A percentile compares a stretch with the other conserved stretches of the same genome.
Evolutionary conservation across 306 rosid species (phyloP).

Genomic region (Dalbergia cochinchinensis): DNA sequence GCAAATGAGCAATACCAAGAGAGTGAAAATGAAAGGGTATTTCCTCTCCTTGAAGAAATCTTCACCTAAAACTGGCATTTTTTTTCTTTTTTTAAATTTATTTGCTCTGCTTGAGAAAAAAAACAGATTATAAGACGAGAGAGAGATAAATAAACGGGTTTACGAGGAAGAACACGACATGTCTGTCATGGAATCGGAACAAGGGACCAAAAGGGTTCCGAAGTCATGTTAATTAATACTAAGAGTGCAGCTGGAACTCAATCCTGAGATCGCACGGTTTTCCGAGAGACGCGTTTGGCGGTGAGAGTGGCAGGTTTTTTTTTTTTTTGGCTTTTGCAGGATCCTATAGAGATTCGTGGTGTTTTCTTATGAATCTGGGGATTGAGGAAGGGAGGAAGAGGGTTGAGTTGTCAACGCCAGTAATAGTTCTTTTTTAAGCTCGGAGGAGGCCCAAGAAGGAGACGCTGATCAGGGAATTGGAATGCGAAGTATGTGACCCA

Average conservation of each 20-base stretch:
- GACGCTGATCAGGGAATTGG: too few species aligned
- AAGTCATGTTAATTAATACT: not conserved
- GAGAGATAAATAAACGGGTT: not conserved
- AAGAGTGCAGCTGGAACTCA: too few species aligned
- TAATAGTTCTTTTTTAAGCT: too few species aligned
- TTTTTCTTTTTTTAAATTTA: not conserved
- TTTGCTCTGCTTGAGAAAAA: not conserved
- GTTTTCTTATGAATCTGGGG: too few species aligned
- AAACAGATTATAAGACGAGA: not conserved
- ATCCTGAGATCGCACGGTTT: conserved; percentile 19
- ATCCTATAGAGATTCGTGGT: too few species aligned
- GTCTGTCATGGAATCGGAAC: not conserved
- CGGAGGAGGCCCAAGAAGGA: too few species aligned
- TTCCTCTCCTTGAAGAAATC: conserved; percentile 60
- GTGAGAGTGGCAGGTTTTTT: too few species aligned
- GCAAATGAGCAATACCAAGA: conserved; percentile 61
- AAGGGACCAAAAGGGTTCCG: not conserved
- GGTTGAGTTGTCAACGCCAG: too few species aligned
- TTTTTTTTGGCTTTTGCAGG: too few species aligned
- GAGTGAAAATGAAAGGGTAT: conserved; percentile 66
- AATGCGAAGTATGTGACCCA: too few species aligned
- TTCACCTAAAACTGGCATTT: conserved; percentile 61
- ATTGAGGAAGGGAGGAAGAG: too few species aligned
- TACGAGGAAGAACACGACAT: conserved; percentile 32
- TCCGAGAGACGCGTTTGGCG: conserved; percentile 17